These are phyloP conservation scores for Aspergillus baeticus DNA, from an alignment of 495 filamentous ascomycete genomes.

Conservation along the genomic window DNA sequence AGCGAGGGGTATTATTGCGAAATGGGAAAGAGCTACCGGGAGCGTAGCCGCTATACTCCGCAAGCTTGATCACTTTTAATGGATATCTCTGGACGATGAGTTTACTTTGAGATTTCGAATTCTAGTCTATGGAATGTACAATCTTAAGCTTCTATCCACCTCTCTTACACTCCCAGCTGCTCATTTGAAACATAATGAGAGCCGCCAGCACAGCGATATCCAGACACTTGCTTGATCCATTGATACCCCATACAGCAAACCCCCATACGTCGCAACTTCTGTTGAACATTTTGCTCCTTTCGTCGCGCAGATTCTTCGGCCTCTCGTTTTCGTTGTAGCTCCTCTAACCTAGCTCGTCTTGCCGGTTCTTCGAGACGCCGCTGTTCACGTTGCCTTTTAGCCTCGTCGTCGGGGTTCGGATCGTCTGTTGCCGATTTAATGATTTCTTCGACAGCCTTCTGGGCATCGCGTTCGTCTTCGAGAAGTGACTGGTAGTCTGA, in stretches of 20 bases:
- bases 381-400: constrained; percentile 29
- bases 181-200: constrained; percentile 31
- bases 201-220: constrained; percentile 56
- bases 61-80: too few species aligned
- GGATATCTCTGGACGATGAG: too few species aligned
- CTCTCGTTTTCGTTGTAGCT: constrained; percentile 24
- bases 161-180: not conserved
- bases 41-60: too few species aligned
- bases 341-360: constrained; percentile 28
- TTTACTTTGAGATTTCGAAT: too few species aligned
- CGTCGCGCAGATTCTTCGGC: constrained; percentile 19
- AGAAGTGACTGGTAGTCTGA: constrained; percentile 10
- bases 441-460: not conserved
- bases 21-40: too few species aligned
- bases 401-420: constrained; percentile 22
- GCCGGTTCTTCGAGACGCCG: constrained; percentile 32
- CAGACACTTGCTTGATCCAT: constrained; percentile 53
- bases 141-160: too few species aligned
- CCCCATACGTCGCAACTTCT: constrained; percentile 49
- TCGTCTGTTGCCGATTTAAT: constrained; percentile 13
- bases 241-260: constrained; percentile 47
- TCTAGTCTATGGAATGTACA: too few species aligned
- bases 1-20: too few species aligned
- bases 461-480: constrained; percentile 16
- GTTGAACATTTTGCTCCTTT: constrained; percentile 42